Evolutionary conservation across 495 filamentous ascomycete species (phyloP).

Genomic region (Friedmanniomyces endolithicus): DNA sequence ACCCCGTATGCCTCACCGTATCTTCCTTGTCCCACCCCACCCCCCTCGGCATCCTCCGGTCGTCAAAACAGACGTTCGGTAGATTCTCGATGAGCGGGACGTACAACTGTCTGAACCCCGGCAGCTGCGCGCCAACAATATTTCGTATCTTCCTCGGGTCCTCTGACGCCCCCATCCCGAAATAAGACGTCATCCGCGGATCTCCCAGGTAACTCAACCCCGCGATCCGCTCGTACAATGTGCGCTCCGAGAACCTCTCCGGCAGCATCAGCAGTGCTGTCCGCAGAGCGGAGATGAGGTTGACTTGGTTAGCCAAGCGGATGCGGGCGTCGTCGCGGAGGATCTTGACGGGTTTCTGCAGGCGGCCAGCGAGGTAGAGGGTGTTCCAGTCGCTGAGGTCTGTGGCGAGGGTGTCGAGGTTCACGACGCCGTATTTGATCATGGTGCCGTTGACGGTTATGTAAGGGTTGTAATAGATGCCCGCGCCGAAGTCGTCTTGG

Average conservation of each 20-base stretch:
- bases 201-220: conserved; percentile 90
- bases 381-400: conserved; percentile 86
- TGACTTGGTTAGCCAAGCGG: conserved; percentile 86
- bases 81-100: conserved; percentile 76
- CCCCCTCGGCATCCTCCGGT: conserved; percentile 39
- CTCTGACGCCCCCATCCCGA: conserved; percentile 43
- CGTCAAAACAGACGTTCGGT: conserved; percentile 74
- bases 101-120: conserved; percentile 83
- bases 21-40: conserved; percentile 27
- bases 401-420: conserved; percentile 69
- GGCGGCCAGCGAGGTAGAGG: conserved; percentile 80
- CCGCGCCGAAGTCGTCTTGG: conserved; percentile 80
- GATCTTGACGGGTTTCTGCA: conserved; percentile 97
- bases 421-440: conserved; percentile 96
- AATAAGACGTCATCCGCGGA: conserved; percentile 71
- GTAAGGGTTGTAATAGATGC: conserved; percentile 95
- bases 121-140: conserved; percentile 81
- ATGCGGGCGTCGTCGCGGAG: conserved; percentile 84
- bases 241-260: conserved; percentile 67
- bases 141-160: conserved; percentile 87
- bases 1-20: conserved; percentile 23
- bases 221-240: conserved; percentile 80
- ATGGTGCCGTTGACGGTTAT: conserved; percentile 89
- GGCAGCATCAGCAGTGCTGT: conserved; percentile 81
- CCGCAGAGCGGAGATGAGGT: conserved; percentile 79